Evolutionary conservation across 192 early-diverging fungal genomes (phyloP).

Genomic region (Backusella westeae): DNA sequence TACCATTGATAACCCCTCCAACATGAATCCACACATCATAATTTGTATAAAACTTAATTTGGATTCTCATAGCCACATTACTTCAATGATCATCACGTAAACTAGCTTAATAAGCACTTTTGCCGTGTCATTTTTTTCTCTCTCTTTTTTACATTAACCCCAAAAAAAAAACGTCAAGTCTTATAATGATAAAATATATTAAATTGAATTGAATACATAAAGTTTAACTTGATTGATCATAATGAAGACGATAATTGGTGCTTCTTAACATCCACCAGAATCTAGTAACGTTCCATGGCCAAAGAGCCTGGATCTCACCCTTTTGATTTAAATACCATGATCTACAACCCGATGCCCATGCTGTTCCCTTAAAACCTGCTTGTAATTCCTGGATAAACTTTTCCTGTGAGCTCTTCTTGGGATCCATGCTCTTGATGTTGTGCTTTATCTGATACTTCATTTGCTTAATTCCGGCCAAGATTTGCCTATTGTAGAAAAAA

Average conservation of each 20-base stretch:
- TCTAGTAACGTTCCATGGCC: neutral
- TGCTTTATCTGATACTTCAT: slow-evolving; percentile 41
- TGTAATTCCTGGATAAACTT: slow-evolving; percentile 34
- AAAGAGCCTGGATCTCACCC: slow-evolving; percentile 1
- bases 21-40: neutral
- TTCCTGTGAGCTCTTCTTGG: slow-evolving; percentile 30
- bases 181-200: neutral
- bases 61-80: neutral
- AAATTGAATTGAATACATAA: neutral
- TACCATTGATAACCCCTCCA: neutral
- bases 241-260: neutral
- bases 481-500: slow-evolving; percentile 19
- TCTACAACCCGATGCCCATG: slow-evolving; percentile 46
- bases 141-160: neutral
- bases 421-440: slow-evolving; percentile 35
- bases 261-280: slow-evolving; percentile 10
- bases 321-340: slow-evolving; percentile 49
- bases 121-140: neutral
- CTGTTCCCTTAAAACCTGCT: slow-evolving; percentile 36
- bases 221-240: neutral
- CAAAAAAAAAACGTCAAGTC: neutral
- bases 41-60: neutral
- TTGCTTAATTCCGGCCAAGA: slow-evolving; percentile 38
- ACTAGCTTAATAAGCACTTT: neutral
- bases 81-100: neutral